Conservation (phyloP, 495 filamentous ascomycete genomes). For the Oidiodendron maius region DNA sequence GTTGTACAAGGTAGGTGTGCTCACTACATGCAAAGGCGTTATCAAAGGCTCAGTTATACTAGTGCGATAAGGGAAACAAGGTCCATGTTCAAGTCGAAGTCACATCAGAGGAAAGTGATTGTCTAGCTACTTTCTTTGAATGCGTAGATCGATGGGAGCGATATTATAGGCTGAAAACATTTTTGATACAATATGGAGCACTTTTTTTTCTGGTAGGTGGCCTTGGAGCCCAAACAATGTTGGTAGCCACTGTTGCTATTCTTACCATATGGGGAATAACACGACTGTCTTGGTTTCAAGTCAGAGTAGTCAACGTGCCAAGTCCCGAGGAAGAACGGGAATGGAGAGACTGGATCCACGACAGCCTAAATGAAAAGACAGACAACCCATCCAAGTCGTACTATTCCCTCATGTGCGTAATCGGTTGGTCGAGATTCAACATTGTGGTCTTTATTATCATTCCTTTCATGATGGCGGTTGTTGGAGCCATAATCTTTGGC, state of each 20-base stretch:
- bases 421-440: conserved; percentile 1
- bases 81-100: background rate
- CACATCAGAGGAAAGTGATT: background rate
- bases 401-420: background rate
- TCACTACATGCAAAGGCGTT: too few species aligned
- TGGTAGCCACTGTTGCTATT: too few species aligned
- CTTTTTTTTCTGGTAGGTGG: too few species aligned
- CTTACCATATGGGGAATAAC: too few species aligned
- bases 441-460: conserved; percentile 2
- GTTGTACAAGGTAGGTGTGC: background rate
- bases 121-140: background rate
- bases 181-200: too few species aligned
- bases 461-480: background rate
- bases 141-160: background rate
- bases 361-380: background rate
- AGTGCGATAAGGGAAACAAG: too few species aligned
- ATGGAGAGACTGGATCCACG: conserved; percentile 2
- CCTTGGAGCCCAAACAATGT: too few species aligned
- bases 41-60: too few species aligned
- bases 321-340: background rate
- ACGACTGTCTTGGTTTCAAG: too few species aligned
- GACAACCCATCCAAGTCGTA: background rate
- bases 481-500: background rate
- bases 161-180: background rate
- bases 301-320: background rate